A percentile compares a stretch with the other conserved stretches of the same genome.
Conservation (phyloP, 192 early-diverging fungal genomes). For the Gaertneriomyces semiglobifer region DNA sequence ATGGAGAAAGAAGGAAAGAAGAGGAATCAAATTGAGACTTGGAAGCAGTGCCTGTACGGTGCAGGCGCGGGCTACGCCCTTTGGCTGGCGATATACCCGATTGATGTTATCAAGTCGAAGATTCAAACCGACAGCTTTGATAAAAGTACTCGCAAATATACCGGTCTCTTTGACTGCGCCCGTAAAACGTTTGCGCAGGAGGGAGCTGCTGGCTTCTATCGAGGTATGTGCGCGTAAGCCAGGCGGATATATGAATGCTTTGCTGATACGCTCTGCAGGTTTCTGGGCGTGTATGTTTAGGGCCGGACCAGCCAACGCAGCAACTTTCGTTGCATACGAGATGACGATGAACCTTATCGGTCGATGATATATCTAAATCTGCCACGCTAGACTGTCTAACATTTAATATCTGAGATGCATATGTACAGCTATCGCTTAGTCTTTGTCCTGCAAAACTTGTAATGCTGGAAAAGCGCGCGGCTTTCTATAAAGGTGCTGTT, state of each 20-base stretch:
- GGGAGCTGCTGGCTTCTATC: conserved; percentile 82
- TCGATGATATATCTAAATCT: conserved; percentile 7
- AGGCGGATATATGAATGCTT: conserved; percentile 9
- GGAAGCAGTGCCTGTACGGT: conserved; percentile 77
- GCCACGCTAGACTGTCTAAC: too few species aligned
- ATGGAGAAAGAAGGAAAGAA: conserved; percentile 58
- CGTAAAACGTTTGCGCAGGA: conserved; percentile 73
- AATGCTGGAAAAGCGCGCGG: conserved; percentile 55
- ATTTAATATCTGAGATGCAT: too few species aligned
- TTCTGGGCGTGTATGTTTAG: conserved; percentile 76
- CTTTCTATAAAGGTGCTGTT: conserved; percentile 42
- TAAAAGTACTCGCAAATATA: conserved; percentile 61
- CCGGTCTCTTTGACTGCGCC: conserved; percentile 73
- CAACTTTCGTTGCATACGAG: conserved; percentile 88
- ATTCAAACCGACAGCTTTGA: conserved; percentile 89
- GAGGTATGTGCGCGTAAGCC: conserved; percentile 36
- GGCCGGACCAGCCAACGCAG: conserved; percentile 91
- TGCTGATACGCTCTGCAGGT: conserved; percentile 21
- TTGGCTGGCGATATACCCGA: conserved; percentile 84
- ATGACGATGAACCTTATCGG: conserved; percentile 60
- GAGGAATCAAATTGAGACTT: conserved; percentile 69
- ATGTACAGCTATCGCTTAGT: not conserved
- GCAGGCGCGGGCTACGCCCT: conserved; percentile 79
- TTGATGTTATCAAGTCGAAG: conserved; percentile 93
- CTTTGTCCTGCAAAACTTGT: conserved; percentile 49